Evolutionary conservation across 176 grass and related monocot species (phyloP).

Genomic region (Carex cristatella): DNA sequence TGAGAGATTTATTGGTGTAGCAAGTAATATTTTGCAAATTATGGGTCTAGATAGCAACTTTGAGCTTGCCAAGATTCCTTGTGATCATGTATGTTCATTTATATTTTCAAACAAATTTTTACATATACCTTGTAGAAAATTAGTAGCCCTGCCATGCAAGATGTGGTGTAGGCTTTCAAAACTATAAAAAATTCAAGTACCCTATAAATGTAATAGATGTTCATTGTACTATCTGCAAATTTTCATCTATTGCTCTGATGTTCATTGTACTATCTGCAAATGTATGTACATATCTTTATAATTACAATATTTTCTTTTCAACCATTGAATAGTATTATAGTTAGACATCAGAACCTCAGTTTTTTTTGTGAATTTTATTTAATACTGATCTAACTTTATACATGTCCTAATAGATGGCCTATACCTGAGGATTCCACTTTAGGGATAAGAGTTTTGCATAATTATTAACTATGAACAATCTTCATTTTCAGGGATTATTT

Average conservation of each 20-base stretch:
- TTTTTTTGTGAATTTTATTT: too few species aligned
- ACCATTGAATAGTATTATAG: too few species aligned
- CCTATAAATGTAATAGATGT: not conserved
- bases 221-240: too few species aligned
- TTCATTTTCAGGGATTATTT: slow-evolving; percentile 55
- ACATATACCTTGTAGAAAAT: not conserved
- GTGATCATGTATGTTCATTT: slow-evolving; percentile 28
- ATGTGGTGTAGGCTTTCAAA: not conserved
- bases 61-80: slow-evolving; percentile 42
- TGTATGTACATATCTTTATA: too few species aligned
- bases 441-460: not conserved
- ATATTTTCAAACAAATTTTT: slow-evolving; percentile 3
- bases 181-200: not conserved
- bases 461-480: not conserved
- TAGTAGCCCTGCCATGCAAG: not conserved
- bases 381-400: too few species aligned
- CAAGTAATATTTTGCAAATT: slow-evolving; percentile 40
- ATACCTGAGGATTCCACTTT: not conserved
- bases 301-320: too few species aligned
- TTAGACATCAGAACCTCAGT: too few species aligned
- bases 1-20: slow-evolving; percentile 38
- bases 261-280: too few species aligned
- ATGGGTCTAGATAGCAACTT: slow-evolving; percentile 33
- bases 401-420: too few species aligned
- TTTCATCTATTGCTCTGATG: too few species aligned